phyloP scores from a whole-genome alignment of 257 asterid species.

The Lavandula angustifolia region DNA sequence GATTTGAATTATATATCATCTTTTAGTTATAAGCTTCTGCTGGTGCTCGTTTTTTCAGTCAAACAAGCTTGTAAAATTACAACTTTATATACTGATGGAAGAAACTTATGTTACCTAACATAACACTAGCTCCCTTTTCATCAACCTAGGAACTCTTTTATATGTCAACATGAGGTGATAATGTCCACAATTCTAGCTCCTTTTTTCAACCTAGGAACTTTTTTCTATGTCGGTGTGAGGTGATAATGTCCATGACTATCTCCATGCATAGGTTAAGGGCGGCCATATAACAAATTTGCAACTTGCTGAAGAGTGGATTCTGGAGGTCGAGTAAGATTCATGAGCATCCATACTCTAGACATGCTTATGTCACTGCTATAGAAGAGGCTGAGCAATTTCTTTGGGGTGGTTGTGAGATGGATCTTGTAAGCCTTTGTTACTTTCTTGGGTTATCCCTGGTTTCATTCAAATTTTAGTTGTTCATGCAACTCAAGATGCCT shows the following conservation, averaged over 20 bases:
- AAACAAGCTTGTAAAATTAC: constrained; percentile 5
- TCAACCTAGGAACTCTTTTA: neutral
- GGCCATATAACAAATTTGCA: constrained; percentile 53
- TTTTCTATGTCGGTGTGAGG: constrained; percentile 12
- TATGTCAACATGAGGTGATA: no score
- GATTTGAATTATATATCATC: constrained; percentile 12
- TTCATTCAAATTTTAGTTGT: constrained; percentile 17
- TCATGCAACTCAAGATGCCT: constrained; percentile 30
- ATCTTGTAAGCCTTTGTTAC: constrained; percentile 57
- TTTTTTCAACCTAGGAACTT: constrained; percentile 1
- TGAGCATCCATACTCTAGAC: constrained; percentile 60
- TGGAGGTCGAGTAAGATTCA: constrained; percentile 58
- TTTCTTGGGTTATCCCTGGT: constrained; percentile 16
- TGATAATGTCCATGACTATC: constrained; percentile 20
- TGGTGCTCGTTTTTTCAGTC: constrained; percentile 24
- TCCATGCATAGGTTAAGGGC: constrained; percentile 66
- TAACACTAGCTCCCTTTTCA: constrained; percentile 12
- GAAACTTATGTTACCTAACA: constrained; percentile 19
- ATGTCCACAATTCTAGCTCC: neutral
- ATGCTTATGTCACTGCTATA: constrained; percentile 59
- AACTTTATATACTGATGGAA: constrained; percentile 25
- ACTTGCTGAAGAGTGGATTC: constrained; percentile 88
- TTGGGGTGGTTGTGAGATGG: constrained; percentile 98
- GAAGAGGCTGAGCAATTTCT: constrained; percentile 86
- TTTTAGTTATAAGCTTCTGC: constrained; percentile 22